Percentiles rank a stretch among this genome's conserved stretches.
Conservation (phyloP, 306 rosid species). For the Pyrus betulifolia region DNA sequence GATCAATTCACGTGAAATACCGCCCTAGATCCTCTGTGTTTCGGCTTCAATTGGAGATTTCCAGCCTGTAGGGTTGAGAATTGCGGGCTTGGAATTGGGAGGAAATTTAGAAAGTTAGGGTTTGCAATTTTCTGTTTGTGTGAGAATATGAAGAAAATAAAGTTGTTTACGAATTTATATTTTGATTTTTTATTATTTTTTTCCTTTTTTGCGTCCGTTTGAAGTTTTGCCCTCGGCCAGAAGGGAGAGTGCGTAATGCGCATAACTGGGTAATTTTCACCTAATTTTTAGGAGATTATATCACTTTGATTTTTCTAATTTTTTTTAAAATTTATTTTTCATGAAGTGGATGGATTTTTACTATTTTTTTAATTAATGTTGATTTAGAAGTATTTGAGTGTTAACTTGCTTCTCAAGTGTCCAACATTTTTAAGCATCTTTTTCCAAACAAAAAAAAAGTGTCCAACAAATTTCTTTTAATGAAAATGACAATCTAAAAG, state of each 20-base stretch:
- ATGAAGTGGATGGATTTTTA: neutral
- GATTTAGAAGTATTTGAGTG: neutral
- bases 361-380: neutral
- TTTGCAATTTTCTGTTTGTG: conserved; percentile 19
- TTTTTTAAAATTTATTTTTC: neutral
- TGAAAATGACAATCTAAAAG: neutral
- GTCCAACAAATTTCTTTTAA: neutral
- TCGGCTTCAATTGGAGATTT: neutral
- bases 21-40: neutral
- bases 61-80: neutral
- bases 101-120: conserved; percentile 4
- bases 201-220: neutral
- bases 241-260: neutral
- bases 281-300: neutral
- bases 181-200: neutral
- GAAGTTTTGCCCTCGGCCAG: neutral
- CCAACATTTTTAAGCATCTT: neutral
- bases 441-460: neutral
- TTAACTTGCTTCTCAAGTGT: neutral
- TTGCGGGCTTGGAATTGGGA: conserved; percentile 2
- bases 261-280: neutral
- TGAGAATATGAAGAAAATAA: neutral
- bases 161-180: conserved; percentile 4
- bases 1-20: neutral
- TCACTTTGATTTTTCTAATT: neutral